phyloP scores from a whole-genome alignment of 2,329 filamentous ascomycete genomes.

The Aspergillus niger region DNA sequence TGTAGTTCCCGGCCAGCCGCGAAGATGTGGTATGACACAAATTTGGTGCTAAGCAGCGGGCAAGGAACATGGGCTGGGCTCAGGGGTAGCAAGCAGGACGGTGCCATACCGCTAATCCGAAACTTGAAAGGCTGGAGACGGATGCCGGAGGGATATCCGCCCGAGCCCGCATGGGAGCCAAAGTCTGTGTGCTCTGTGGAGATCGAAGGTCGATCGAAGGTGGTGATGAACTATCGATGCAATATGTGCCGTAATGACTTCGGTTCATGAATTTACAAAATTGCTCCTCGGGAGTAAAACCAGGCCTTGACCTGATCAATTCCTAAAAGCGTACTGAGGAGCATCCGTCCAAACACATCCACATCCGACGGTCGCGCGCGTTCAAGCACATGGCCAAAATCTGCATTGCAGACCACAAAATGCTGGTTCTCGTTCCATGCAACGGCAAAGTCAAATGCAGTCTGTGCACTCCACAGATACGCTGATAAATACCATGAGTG shows the following conservation, averaged over 20 bases:
- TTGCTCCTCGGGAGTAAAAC: slow-evolving; percentile 25
- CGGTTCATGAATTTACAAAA: slow-evolving; percentile 11
- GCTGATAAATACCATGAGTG: slow-evolving; percentile 35
- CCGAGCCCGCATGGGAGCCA: neutral
- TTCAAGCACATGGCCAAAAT: slow-evolving; percentile 24
- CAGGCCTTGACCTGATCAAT: slow-evolving; percentile 30
- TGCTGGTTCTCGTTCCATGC: slow-evolving; percentile 31
- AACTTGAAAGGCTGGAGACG: neutral
- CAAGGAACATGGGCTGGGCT: no score
- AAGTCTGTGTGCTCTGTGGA: neutral
- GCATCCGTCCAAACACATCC: slow-evolving; percentile 32
- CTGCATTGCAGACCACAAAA: slow-evolving; percentile 28
- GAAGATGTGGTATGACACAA: no score
- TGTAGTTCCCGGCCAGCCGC: no score
- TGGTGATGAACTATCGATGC: no score
- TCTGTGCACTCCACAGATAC: slow-evolving; percentile 30
- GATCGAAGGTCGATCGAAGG: neutral
- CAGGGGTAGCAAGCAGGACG: no score
- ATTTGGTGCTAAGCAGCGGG: no score
- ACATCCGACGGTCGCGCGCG: slow-evolving; percentile 29
- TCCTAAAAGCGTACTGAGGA: slow-evolving; percentile 29
- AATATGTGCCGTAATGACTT: no score
- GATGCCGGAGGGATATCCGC: neutral
- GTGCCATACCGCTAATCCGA: neutral
- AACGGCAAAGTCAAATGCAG: slow-evolving; percentile 31